Percentiles rank a stretch among this genome's conserved stretches.
phyloP scores from a whole-genome alignment of 768 basidiomycete species.

The Pholiota microspora region DNA sequence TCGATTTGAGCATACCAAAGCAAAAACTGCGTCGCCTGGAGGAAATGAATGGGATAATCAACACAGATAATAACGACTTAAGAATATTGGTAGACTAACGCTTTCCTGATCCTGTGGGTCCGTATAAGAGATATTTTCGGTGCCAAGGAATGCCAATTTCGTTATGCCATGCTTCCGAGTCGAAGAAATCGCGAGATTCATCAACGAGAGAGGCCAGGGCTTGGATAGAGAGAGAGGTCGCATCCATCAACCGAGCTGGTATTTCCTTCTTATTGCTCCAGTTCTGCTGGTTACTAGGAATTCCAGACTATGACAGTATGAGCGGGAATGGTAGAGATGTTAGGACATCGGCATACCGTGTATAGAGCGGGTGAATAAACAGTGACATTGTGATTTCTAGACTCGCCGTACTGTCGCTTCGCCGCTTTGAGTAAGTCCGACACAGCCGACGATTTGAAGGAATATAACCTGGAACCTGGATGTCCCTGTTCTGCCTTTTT shows the following conservation, averaged over 20 bases:
- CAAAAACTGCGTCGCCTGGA: constrained; percentile 1
- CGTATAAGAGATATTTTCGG: neutral
- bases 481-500: neutral
- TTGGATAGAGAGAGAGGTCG: neutral
- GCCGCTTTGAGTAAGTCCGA: neutral
- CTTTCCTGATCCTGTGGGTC: neutral
- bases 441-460: neutral
- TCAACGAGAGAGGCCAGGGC: neutral
- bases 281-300: neutral
- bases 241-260: neutral
- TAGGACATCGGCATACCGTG: neutral
- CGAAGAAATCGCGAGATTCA: neutral
- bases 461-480: neutral
- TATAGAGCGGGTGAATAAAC: neutral
- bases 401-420: neutral
- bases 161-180: constrained; percentile 1
- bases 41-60: neutral
- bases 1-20: neutral
- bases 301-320: neutral
- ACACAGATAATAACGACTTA: neutral
- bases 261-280: neutral
- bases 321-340: neutral
- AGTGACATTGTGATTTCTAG: neutral
- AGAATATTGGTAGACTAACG: neutral
- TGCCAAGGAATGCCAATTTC: constrained; percentile 2